Evolutionary conservation across 176 grass and related monocot genomes (phyloP), one percentile per base, ranked within the genome.

Genomic region (Bonia amplexicaulis): DNA sequence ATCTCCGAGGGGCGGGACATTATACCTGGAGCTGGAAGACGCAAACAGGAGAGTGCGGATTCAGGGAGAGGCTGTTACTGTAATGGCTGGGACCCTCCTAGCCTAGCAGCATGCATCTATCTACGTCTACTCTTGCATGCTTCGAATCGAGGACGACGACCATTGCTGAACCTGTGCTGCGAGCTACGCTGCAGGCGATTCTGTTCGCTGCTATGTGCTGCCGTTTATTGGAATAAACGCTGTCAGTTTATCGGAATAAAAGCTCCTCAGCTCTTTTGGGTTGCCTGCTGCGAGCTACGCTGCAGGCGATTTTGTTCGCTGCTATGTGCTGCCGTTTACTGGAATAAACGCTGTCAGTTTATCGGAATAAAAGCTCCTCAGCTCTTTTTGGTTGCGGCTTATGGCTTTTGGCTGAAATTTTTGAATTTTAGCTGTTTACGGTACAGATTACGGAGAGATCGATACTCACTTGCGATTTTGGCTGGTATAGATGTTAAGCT

Each of bases 31-130:
- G 64, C 46, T 93, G 76, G 94, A 86, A 15, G 89, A 84, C 62
- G 54, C 80, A 46, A 37, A 52, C 25, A 65, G 51, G 79, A 91
- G 91, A 55, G 89, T 97, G 65, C n/a, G 19, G 54, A 93, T 97
- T 65, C 77, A 75, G 57, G 94, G 94, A 78, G 87, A 94, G 88
- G 89, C 94, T 65, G 66, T 94, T 12, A 94, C 85, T 76, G 85
- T 92, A 67, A 96, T 96, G 91, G 22, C 53, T 33, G 91, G 89
- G 39, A 89, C 84, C 1, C 25, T 91, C 35, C 31, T 90, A 80
- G 91, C 60, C 45, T 96, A 82, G 71, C 9, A 49, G 71, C 12
- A 49, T n/a, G n/a, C n/a, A n/a, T n/a, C n/a, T n/a, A n/a, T 49
- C 22, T 14, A 17, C 12, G 42, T 81, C 22, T 26, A 19, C 65